Base-by-base conservation (phyloP, 495 filamentous ascomycete genomes). In the Sordaria brevicollis region DNA sequence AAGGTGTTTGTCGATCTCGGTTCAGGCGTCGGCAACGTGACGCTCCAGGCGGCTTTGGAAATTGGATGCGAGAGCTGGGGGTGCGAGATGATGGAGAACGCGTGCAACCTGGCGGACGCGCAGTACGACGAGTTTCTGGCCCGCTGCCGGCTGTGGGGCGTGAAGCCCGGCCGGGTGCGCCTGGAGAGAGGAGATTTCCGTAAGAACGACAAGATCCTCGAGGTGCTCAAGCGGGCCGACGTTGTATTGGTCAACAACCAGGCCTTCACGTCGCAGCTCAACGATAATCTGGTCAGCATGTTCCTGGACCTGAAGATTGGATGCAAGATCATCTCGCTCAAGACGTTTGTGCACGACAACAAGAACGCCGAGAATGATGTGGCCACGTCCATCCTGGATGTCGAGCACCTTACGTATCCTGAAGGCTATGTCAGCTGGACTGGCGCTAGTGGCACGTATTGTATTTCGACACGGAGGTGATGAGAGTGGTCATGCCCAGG, bases 181-280 rank as follows among this genome's bases (percentile, higher is more conserved):
- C 88, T 99, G 4, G 88, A 94, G 71, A 85, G 86, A 13, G 95
- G 94, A 37, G 92, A 97, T 73, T 97, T 99, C 76, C 85, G 94
- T 35, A 86, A 88, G 73, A 91, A 90, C 74, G 78, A 88, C 29
- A 86, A 82, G 68, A 92, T 97, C 31, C 81, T 89, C 65, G 84
- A 86, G 38, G 86, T 90, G 33, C 81, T 99, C 34, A 89, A 91
- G 76, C 86, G 89, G 65, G 93, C 94, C 3, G 95, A 99, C 78
- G 93, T 97, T 33, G 86, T 99, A 29, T 85, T 99, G 35, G 94
- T 98, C 72, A 99, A 99, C 82, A 99, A 98, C 79, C 92, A 98
- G 80, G 95, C 91, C 25, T 99, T 99, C 78, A 92, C 89, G 13
- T 88, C 93, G 5, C 86, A 89, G 57, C 86, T 97, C 68, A 99